Evolutionary conservation across 805 yeast genomes (phyloP), one percentile per base, ranked within the genome.

Genomic region (Yarrowia sp.): DNA sequence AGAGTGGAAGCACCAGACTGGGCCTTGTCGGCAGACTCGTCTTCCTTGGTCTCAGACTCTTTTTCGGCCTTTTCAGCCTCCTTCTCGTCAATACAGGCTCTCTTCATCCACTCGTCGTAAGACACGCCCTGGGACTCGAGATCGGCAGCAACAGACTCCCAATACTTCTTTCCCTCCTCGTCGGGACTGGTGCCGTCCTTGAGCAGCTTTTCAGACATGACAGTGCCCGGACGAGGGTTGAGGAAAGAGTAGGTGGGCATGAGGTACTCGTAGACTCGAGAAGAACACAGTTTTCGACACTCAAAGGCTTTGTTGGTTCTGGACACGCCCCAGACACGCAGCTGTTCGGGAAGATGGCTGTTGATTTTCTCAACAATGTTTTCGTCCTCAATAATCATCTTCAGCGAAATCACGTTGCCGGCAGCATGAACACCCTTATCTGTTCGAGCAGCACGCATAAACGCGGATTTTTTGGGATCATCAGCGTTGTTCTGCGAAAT

Each of bases 361-460:
- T 95, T 95, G 76, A 95, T 87, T 74, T 86, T 89, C 51, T 81
- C 80, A 46, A 88, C 81, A 61, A 91, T 82, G 64, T 90, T 87
- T 14, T 81, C 84, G 71, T 92, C 96, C 73, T 91, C 96, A 62
- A 90, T 81, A 70, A 90, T 90, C 80, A 92, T 77, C 74, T 92
- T 92, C 70, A 89, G 79, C 16, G 96, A 88, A 48, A 93, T 83
- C 22, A 92, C 91, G 74, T 92, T 92, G 30, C 98, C 98, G 1
- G 97, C 97, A 12, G 98, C 98, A 76, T 92, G 98, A 24, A 92
- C 98, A 67, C 98, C 98, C 76, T 93, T 93, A 75, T 92, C 98
- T 3, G 98, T 97, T 68, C 82, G 83, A 16, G 82, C 82, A 5
- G 82, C 82, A 4, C 82, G 70, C 68, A 76, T 87, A 72, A 93